phyloP scores from a whole-genome alignment of 2,329 filamentous ascomycete genomes.

The Leptosphaerulina australis region DNA sequence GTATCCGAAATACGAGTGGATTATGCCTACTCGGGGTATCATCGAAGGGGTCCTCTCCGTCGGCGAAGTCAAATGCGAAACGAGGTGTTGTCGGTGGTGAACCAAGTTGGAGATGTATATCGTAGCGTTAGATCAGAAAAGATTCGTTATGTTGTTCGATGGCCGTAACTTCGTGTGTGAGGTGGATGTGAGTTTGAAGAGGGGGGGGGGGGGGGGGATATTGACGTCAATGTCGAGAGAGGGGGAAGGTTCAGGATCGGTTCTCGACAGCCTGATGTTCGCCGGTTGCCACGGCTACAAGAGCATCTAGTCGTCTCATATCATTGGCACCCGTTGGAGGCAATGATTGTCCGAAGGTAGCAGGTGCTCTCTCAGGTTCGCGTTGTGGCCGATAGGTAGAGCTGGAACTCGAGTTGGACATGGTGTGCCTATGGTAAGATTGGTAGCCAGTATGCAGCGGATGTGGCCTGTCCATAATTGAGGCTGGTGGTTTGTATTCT shows the following conservation, averaged over 20 bases:
- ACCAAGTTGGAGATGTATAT: conserved; percentile 23
- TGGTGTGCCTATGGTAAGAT: conserved; percentile 38
- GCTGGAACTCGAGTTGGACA: conserved; percentile 30
- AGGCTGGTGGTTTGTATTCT: conserved; percentile 47
- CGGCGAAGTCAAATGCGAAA: conserved; percentile 24
- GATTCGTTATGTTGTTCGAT: conserved; percentile 28
- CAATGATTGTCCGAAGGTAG: conserved; percentile 40
- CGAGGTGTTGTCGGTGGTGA: conserved; percentile 22
- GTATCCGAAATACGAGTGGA: conserved; percentile 28
- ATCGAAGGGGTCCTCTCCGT: conserved; percentile 38
- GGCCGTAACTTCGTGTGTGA: conserved; percentile 32
- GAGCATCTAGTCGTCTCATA: conserved; percentile 64
- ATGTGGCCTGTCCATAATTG: conserved; percentile 48
- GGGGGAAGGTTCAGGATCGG: conserved; percentile 20
- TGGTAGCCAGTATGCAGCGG: conserved; percentile 40
- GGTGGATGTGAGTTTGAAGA: conserved; percentile 10
- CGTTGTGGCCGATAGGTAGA: conserved; percentile 40
- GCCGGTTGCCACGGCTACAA: conserved; percentile 69
- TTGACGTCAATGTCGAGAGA: neutral
- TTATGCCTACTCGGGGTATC: conserved; percentile 39
- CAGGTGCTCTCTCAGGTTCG: conserved; percentile 38
- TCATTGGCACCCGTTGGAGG: conserved; percentile 52
- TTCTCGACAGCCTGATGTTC: conserved; percentile 53
- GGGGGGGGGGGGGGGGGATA: no score
- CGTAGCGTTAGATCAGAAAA: conserved; percentile 24